These are phyloP conservation scores for Sporisorium iseilematis-ciliati DNA, from an alignment of 1,284 basidiomycete genomes.

Conservation along the genomic window DNA sequence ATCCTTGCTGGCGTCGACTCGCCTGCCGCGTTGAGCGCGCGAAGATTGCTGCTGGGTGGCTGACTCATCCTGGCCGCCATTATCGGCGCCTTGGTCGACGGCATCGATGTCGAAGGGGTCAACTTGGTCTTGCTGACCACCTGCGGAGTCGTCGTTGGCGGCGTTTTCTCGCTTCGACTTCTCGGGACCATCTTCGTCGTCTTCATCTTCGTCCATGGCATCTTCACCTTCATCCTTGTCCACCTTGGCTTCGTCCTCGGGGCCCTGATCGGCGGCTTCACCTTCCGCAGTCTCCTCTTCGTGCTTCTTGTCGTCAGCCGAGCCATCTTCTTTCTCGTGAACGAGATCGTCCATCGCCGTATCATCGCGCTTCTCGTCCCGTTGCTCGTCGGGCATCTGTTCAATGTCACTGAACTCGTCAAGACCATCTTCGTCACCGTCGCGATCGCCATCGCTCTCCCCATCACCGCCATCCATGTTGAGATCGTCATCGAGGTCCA, in stretches of 20 bases:
- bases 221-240: slow-evolving; percentile 52
- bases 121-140: slow-evolving; percentile 19
- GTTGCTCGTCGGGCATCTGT: slow-evolving; percentile 71
- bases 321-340: slow-evolving; percentile 20
- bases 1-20: slow-evolving; percentile 39
- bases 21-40: slow-evolving; percentile 40
- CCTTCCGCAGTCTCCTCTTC: slow-evolving; percentile 66
- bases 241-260: slow-evolving; percentile 42
- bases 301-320: slow-evolving; percentile 45
- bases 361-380: slow-evolving; percentile 28
- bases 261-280: slow-evolving; percentile 33
- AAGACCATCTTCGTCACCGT: slow-evolving; percentile 73
- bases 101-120: slow-evolving; percentile 46
- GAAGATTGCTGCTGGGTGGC: slow-evolving; percentile 52
- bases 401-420: slow-evolving; percentile 78
- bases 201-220: slow-evolving; percentile 48
- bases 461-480: slow-evolving; percentile 56
- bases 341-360: slow-evolving; percentile 47
- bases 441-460: slow-evolving; percentile 64
- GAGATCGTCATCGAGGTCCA: slow-evolving; percentile 64
- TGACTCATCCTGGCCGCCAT: slow-evolving; percentile 47
- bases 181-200: slow-evolving; percentile 35
- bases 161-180: slow-evolving; percentile 20
- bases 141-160: slow-evolving; percentile 15
- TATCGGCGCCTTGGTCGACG: slow-evolving; percentile 43